A percentile compares a stretch with the other conserved stretches of the same genome.
Conservation (phyloP, 352 stramenopile species). For the Blastocystis sp. region DNA sequence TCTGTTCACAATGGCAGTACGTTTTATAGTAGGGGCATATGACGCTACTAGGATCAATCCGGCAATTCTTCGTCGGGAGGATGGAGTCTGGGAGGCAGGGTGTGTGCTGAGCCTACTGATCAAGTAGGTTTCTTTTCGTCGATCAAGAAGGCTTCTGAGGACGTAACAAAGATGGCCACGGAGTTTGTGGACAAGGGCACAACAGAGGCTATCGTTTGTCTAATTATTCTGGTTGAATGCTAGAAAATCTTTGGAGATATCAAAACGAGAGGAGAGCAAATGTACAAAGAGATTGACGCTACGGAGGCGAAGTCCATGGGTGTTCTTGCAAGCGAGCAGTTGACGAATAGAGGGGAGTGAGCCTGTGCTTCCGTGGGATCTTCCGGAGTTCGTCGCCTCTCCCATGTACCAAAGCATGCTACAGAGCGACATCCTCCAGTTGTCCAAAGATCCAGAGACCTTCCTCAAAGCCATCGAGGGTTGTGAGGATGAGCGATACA, state of each 20-base stretch:
- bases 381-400: slow-evolving; percentile 27
- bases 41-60: background rate
- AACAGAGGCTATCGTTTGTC: slow-evolving; percentile 24
- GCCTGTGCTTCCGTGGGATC: slow-evolving; percentile 9
- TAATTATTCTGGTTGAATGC: background rate
- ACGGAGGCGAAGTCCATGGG: background rate
- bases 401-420: background rate
- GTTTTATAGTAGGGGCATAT: background rate
- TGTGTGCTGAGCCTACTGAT: background rate
- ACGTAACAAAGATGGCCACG: slow-evolving; percentile 27
- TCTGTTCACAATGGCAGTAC: background rate
- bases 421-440: slow-evolving; percentile 7
- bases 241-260: slow-evolving; percentile 62
- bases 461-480: slow-evolving; percentile 49
- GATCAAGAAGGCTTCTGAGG: slow-evolving; percentile 47
- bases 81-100: slow-evolving; percentile 28
- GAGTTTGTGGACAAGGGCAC: slow-evolving; percentile 55
- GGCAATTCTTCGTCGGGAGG: background rate
- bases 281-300: slow-evolving; percentile 56
- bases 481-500: slow-evolving; percentile 44
- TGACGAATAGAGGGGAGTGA: background rate
- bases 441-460: slow-evolving; percentile 53
- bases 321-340: background rate
- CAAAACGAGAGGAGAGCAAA: slow-evolving; percentile 42
- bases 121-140: slow-evolving; percentile 31